These are phyloP conservation scores for Pleurotus cornucopiae DNA, from an alignment of 768 basidiomycete species.

Conservation along the genomic window DNA sequence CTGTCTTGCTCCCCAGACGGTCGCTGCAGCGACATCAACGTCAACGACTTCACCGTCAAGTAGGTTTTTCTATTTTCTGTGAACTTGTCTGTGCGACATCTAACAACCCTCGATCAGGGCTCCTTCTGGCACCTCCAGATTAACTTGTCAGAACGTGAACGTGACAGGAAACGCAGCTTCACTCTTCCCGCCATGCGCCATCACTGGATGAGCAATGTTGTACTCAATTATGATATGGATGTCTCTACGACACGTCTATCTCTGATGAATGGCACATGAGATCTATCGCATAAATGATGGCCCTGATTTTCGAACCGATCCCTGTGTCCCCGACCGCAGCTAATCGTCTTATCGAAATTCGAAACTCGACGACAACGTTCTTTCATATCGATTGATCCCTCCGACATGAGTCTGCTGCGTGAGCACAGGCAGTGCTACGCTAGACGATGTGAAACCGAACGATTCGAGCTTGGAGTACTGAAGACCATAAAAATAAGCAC, in stretches of 20 bases:
- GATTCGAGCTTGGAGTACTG: too few relatives aligned
- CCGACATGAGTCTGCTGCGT: too few relatives aligned
- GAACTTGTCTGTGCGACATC: not conserved
- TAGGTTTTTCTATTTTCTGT: constrained; percentile 20
- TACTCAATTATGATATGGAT: not conserved
- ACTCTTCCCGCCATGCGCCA: constrained; percentile 36
- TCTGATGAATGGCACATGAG: too few relatives aligned
- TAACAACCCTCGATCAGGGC: constrained; percentile 20
- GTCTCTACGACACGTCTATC: not conserved
- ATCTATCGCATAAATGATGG: too few relatives aligned
- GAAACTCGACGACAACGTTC: too few relatives aligned
- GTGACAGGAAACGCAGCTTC: constrained; percentile 39
- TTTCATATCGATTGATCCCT: too few relatives aligned
- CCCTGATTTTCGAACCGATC: too few relatives aligned
- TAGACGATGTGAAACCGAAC: too few relatives aligned
- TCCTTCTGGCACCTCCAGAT: constrained; percentile 39
- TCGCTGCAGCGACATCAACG: constrained; percentile 45
- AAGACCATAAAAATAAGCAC: too few relatives aligned
- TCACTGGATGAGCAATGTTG: constrained; percentile 14
- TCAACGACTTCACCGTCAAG: constrained; percentile 42
- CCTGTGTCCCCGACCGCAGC: too few relatives aligned
- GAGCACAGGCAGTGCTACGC: too few relatives aligned
- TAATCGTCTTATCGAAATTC: too few relatives aligned
- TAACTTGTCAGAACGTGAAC: constrained; percentile 51
- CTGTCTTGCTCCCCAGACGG: constrained; percentile 54